Percentiles rank a stretch among this genome's conserved stretches.
Evolutionary conservation across 371 early-diverging fungal species (phyloP).

Genomic region (Syncephalastrum monosporum): DNA sequence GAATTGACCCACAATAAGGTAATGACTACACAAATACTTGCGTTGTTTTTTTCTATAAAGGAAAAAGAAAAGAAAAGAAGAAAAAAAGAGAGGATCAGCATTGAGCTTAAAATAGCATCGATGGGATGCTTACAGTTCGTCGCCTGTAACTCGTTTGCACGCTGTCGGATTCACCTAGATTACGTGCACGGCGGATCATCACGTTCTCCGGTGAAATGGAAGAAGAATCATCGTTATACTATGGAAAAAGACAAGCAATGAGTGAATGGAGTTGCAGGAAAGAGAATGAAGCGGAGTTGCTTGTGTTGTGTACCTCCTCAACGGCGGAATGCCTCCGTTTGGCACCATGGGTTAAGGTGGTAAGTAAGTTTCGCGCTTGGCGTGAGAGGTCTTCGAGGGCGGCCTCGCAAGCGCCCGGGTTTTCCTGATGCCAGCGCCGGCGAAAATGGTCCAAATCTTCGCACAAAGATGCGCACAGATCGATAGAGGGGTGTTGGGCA

Average conservation of each 20-base stretch:
- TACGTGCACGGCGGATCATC: conserved; percentile 38
- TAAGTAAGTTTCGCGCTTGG: too few species aligned
- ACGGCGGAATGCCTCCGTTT: not conserved
- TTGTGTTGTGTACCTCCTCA: not conserved
- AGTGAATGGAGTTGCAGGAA: too few species aligned
- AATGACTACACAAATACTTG: not conserved
- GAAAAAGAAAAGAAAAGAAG: too few species aligned
- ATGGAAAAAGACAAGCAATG: too few species aligned
- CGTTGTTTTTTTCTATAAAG: conserved; percentile 28
- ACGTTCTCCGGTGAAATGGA: conserved; percentile 26
- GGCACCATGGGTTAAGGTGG: too few species aligned
- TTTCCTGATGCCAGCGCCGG: conserved; percentile 4
- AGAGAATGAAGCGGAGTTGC: too few species aligned
- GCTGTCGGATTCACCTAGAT: conserved; percentile 20
- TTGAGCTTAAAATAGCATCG: not conserved
- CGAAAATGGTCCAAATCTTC: conserved; percentile 13
- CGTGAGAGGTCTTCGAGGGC: too few species aligned
- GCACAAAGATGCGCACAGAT: conserved; percentile 14
- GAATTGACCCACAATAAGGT: not conserved
- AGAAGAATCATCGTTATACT: too few species aligned
- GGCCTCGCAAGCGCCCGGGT: not conserved
- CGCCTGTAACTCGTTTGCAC: conserved; percentile 33
- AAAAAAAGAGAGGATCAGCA: not conserved
- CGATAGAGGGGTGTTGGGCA: too few species aligned
- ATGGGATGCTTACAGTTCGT: conserved; percentile 26